Conservation (phyloP, 2,329 filamentous ascomycete genomes). For the Pseudogymnoascus sp. region DNA sequence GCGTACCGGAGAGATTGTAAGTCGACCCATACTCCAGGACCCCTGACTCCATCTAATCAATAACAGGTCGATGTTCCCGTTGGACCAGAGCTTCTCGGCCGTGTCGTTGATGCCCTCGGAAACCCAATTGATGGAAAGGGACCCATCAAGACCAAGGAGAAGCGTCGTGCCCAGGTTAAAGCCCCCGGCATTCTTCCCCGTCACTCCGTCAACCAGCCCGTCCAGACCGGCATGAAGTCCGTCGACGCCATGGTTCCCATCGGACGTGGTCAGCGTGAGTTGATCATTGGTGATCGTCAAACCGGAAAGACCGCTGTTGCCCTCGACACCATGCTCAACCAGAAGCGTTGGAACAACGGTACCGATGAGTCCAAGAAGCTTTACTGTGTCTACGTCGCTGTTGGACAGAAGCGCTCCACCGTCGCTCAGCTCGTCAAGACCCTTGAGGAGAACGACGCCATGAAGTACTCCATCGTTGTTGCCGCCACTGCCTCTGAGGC, state of each 20-base stretch:
- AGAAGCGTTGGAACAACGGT: slow-evolving; percentile 91
- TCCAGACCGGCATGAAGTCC: slow-evolving; percentile 99
- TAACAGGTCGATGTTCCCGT: slow-evolving; percentile 89
- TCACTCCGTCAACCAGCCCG: slow-evolving; percentile 93
- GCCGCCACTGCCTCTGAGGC: slow-evolving; percentile 97
- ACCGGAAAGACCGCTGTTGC: slow-evolving; percentile 99
- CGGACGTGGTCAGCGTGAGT: slow-evolving; percentile 98
- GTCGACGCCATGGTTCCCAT: slow-evolving; percentile 99
- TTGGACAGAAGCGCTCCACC: slow-evolving; percentile 99
- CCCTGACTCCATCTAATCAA: slow-evolving; percentile 13
- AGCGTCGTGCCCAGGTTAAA: slow-evolving; percentile 96
- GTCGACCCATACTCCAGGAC: slow-evolving; percentile 31
- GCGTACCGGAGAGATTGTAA: slow-evolving; percentile 98
- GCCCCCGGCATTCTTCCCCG: slow-evolving; percentile 96
- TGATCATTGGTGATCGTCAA: slow-evolving; percentile 99
- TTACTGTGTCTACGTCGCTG: slow-evolving; percentile 98
- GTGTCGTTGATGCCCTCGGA: slow-evolving; percentile 96
- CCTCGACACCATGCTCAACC: slow-evolving; percentile 97
- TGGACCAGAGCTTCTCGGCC: slow-evolving; percentile 84
- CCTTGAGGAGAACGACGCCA: slow-evolving; percentile 97
- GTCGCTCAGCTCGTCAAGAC: slow-evolving; percentile 99
- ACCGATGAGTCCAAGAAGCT: slow-evolving; percentile 95
- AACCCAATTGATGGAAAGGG: slow-evolving; percentile 99
- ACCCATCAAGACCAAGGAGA: slow-evolving; percentile 84
- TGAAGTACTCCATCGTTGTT: slow-evolving; percentile 94